phyloP scores from a whole-genome alignment of 106 monocot genomes.

The Acanthochlamys bracteata region DNA sequence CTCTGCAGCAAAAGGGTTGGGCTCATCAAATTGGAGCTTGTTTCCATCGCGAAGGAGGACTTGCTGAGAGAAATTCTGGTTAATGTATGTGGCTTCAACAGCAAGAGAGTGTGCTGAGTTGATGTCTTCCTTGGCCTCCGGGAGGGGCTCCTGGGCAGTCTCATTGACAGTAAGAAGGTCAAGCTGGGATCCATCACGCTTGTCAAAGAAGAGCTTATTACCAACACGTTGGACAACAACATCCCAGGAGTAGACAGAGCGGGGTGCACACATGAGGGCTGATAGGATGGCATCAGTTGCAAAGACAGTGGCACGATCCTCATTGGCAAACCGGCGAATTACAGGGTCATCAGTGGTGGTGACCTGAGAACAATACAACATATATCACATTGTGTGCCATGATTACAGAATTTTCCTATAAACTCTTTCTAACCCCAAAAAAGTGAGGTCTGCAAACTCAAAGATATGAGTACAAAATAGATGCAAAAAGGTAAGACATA shows the following conservation, averaged over 20 bases:
- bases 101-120: conserved; percentile 82
- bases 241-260: conserved; percentile 85
- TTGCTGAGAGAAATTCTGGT: conserved; percentile 98
- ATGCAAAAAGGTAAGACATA: too few relatives aligned
- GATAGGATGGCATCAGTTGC: conserved; percentile 90
- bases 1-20: conserved; percentile 72
- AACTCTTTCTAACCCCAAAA: too few relatives aligned
- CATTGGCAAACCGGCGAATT: conserved; percentile 81
- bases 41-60: conserved; percentile 71
- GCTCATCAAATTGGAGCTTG: conserved; percentile 82
- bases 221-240: conserved; percentile 89
- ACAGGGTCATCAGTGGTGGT: conserved; percentile 97
- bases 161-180: conserved; percentile 82
- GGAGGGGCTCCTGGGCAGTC: conserved; percentile 72
- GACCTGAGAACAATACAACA: conserved; percentile 17
- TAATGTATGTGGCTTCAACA: conserved; percentile 84
- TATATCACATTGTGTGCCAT: background rate
- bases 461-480: too few relatives aligned
- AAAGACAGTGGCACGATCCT: conserved; percentile 84
- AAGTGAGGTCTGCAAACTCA: too few relatives aligned
- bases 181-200: conserved; percentile 95
- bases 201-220: conserved; percentile 96
- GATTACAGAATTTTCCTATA: background rate
- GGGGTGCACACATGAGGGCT: conserved; percentile 88
- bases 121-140: conserved; percentile 91